phyloP scores from a whole-genome alignment of 208 protist species.

The Borovskyia barvae region DNA sequence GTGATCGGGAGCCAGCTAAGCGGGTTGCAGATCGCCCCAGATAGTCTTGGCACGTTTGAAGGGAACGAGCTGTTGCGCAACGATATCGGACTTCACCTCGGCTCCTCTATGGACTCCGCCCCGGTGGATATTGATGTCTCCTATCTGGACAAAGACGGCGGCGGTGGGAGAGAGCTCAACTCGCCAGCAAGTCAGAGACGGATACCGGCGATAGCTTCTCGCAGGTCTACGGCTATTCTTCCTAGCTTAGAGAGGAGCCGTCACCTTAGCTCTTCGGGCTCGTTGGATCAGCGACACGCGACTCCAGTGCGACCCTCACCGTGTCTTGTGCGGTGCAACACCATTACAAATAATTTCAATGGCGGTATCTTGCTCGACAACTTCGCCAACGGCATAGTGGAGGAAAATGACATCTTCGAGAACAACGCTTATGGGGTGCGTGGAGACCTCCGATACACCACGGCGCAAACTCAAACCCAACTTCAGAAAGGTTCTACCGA shows the following conservation, averaged over 20 bases:
- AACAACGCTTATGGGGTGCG: slow-evolving; percentile 72
- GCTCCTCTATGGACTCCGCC: slow-evolving; percentile 42
- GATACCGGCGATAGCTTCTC: not conserved
- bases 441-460: slow-evolving; percentile 50
- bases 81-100: slow-evolving; percentile 77
- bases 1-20: slow-evolving; percentile 46
- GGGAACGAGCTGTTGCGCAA: slow-evolving; percentile 66
- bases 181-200: not conserved
- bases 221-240: slow-evolving; percentile 1
- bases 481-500: not conserved
- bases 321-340: slow-evolving; percentile 47
- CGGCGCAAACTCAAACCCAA: slow-evolving; percentile 28
- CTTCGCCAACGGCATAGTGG: slow-evolving; percentile 35
- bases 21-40: slow-evolving; percentile 54
- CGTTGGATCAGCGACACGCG: slow-evolving; percentile 20
- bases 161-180: not conserved
- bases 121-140: slow-evolving; percentile 51
- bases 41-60: slow-evolving; percentile 46
- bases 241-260: slow-evolving; percentile 21
- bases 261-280: slow-evolving; percentile 19
- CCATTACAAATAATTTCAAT: slow-evolving; percentile 55
- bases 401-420: slow-evolving; percentile 69
- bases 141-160: slow-evolving; percentile 15
- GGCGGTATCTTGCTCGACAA: slow-evolving; percentile 71
- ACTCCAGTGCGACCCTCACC: slow-evolving; percentile 11